Conservation (phyloP, 2,329 filamentous ascomycete species). For the Colletotrichum falcatum region DNA sequence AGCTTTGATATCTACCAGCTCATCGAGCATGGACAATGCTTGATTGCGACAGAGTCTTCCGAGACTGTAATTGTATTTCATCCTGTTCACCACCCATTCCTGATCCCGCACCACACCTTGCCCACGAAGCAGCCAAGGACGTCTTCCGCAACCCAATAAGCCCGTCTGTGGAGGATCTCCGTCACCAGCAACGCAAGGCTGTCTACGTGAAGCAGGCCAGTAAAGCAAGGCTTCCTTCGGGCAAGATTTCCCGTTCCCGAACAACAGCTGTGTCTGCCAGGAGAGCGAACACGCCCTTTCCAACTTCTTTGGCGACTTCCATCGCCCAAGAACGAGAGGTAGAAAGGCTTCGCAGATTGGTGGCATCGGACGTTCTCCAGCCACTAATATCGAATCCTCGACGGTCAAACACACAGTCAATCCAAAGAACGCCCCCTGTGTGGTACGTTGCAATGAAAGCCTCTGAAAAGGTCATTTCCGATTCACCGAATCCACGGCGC, state of each 20-base stretch:
- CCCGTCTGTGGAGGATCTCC: constrained; percentile 47
- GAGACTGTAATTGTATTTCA: constrained; percentile 36
- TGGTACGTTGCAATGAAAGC: constrained; percentile 24
- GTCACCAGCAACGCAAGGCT: constrained; percentile 52
- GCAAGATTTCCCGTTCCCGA: constrained; percentile 8
- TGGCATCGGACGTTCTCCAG: constrained; percentile 28
- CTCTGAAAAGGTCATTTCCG: background rate
- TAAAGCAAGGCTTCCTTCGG: constrained; percentile 50
- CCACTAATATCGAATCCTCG: constrained; percentile 9
- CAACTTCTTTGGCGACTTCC: background rate
- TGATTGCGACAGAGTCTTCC: constrained; percentile 56
- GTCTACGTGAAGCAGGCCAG: constrained; percentile 50
- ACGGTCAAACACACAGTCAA: constrained; percentile 8
- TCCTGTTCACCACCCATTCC: constrained; percentile 31
- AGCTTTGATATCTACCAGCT: constrained; percentile 33
- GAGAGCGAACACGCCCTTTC: background rate
- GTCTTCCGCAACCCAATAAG: constrained; percentile 49
- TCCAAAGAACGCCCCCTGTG: constrained; percentile 21
- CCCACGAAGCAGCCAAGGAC: constrained; percentile 48
- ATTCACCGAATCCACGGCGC: background rate
- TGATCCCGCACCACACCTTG: constrained; percentile 39
- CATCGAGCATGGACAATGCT: constrained; percentile 57
- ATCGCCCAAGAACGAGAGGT: constrained; percentile 15
- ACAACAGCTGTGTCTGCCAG: background rate
- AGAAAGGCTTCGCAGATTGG: constrained; percentile 16